Conservation (phyloP, 2,329 filamentous ascomycete species). For the Teratosphaeria nubilosa region DNA sequence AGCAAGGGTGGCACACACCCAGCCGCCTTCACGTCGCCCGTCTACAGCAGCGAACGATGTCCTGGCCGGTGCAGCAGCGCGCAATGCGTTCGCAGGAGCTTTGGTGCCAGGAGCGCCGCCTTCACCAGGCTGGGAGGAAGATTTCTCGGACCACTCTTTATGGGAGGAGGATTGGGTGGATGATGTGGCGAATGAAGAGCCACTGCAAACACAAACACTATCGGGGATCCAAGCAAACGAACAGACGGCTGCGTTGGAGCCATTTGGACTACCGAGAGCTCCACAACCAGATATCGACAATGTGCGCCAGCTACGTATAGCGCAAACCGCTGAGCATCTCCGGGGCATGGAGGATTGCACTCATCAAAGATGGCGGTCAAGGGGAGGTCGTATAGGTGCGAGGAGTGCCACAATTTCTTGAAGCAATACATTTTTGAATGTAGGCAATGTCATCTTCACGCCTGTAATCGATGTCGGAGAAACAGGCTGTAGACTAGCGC, state of each 20-base stretch:
- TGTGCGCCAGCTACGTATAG: conserved; percentile 21
- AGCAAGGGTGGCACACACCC: conserved; percentile 1
- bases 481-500: conserved; percentile 30
- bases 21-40: conserved; percentile 3
- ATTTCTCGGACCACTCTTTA: conserved; percentile 10
- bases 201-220: neutral
- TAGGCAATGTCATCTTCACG: conserved; percentile 33
- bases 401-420: conserved; percentile 35
- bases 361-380: conserved; percentile 29
- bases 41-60: neutral
- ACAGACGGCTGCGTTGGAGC: neutral
- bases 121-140: conserved; percentile 2
- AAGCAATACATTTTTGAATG: conserved; percentile 33
- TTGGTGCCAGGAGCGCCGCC: neutral
- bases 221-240: neutral
- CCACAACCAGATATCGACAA: conserved; percentile 1
- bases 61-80: neutral
- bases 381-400: conserved; percentile 30
- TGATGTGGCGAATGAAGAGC: neutral
- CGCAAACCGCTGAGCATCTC: conserved; percentile 21
- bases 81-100: neutral
- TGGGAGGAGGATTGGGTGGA: conserved; percentile 10
- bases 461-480: conserved; percentile 38
- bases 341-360: conserved; percentile 33
- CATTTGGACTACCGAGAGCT: neutral